Evolutionary conservation across 306 rosid species (phyloP), one percentile per base, ranked within the genome.

Genomic region (Cicer cuneatum): DNA sequence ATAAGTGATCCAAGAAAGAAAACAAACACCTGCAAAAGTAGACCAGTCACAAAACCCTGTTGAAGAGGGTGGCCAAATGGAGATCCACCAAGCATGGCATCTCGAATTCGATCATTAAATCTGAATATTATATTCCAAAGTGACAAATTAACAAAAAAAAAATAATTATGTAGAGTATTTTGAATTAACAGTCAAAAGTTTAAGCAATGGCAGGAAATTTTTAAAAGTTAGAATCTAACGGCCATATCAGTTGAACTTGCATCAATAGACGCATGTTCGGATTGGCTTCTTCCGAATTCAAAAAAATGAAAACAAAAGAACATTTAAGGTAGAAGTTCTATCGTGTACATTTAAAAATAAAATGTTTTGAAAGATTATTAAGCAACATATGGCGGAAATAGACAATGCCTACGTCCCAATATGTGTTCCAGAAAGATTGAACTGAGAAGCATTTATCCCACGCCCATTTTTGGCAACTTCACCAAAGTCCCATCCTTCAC

Each of bases 401-500:
- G 53, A 80, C 59, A 87, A 76, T 78, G 18, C 24, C 51, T 85
- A 91, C 98, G 97, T 91, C 80, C 98, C 98, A 65, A 94, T 91
- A 81, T 84, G 89, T 69, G 98, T 87, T 83, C 92, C 91, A 79
- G 35, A 40, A 72, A 94, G 89, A 84, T 94, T 94, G 82, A 84
- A 77, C 72, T 94, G 98, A 42, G 98, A 94, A 46, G 98, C 96
- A 82, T 94, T 94, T 70, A 94, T 78, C 52, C 98, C 97, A 19
- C 97, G 97, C 18, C 87, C 93, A 78, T 94, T 94, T 52, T 80
- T 91, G 57, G 97, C 94, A 81, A 94, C 97, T 85, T 94, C 98
- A 46, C 95, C 98, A 77, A 91, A 94, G 85, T 94, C 95, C 98
- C 98, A 94, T 87, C 98, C 98, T 86, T 94, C 98, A 49, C 98